Evolutionary conservation across 306 rosid genomes (phyloP), one percentile per base, ranked within the genome.

Genomic region (Begonia loranthoides): DNA sequence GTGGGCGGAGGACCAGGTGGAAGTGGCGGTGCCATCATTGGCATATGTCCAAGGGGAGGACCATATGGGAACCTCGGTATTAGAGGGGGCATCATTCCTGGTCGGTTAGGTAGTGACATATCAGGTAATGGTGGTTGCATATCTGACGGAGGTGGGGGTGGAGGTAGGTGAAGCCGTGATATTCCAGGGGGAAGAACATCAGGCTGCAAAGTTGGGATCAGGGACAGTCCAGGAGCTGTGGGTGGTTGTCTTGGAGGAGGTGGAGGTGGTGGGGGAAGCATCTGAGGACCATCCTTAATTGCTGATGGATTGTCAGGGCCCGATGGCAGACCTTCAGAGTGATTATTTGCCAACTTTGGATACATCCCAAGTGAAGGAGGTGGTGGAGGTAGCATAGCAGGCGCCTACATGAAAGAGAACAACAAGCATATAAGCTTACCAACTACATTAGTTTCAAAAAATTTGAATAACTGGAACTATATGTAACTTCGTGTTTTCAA

Each of bases 1-100:
- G 54, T 63, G 28, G 99, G 96, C 56, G 99, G 99, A 63, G 99
- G 99, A 24, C 99, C 99, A 44, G 99, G 99, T 49, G 99, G 99
- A 67, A 86, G 94, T 46, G 96, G 99, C 0, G 99, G 99, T 72
- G 87, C 83, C 99, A 80, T 78, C 96, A 92, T 86, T 59, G 93
- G 96, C 54, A 90, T 94, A 61, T 83, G 97, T 50, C 97, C 97
- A 52, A 88, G 92, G 17, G 92, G 99, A 64, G 92, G 88, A 52
- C 99, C 99, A 57, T 76, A 90, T 41, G 95, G 99, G 24, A 95
- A 94, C 85, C 92, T 72, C 44, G 87, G 74, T 52, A 87, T 68
- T 41, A 86, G 19, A 41, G 93, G 93, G 58, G 70, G 73, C 93
- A 86, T 90, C 92, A 86, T 71, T 69, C 96, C 99, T 45, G 88